Evolutionary conservation across 2,329 filamentous ascomycete genomes (phyloP).

Genomic region (Neonectria coccinea): DNA sequence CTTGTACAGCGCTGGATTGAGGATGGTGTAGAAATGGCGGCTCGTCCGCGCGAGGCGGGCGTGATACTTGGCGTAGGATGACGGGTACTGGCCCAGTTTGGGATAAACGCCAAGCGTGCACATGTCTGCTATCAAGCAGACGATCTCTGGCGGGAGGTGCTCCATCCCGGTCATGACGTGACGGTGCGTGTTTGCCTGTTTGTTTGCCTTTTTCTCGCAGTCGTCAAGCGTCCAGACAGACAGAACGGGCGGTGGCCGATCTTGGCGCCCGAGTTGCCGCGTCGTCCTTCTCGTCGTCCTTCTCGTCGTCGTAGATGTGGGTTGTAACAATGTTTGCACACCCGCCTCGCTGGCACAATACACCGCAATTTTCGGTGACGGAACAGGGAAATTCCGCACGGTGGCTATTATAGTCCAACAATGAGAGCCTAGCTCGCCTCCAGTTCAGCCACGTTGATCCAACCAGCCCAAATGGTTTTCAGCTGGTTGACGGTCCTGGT

Average conservation of each 20-base stretch:
- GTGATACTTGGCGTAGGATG: slow-evolving; percentile 16
- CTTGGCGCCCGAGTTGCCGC: neutral
- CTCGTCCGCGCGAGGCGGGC: slow-evolving; percentile 26
- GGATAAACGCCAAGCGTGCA: slow-evolving; percentile 6
- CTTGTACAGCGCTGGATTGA: slow-evolving; percentile 21
- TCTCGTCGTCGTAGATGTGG: neutral
- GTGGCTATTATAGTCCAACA: neutral
- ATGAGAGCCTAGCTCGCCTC: neutral
- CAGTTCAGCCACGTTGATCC: neutral
- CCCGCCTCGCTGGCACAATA: neutral
- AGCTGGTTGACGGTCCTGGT: neutral
- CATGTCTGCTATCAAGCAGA: slow-evolving; percentile 18
- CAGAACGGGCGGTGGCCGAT: neutral
- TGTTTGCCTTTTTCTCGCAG: too few relatives aligned
- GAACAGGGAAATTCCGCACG: neutral
- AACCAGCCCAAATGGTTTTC: neutral
- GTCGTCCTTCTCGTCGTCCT: neutral
- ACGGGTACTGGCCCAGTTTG: slow-evolving; percentile 1
- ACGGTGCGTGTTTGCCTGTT: neutral
- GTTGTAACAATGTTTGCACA: neutral
- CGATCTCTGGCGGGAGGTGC: slow-evolving; percentile 12
- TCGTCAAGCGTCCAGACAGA: neutral
- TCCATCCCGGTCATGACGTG: slow-evolving; percentile 15
- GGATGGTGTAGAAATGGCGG: slow-evolving; percentile 18
- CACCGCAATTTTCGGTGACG: neutral